Percentiles rank a stretch among this genome's conserved stretches.
phyloP scores from a whole-genome alignment of 2,329 filamentous ascomycete species.

The Hansfordia pulvinata region DNA sequence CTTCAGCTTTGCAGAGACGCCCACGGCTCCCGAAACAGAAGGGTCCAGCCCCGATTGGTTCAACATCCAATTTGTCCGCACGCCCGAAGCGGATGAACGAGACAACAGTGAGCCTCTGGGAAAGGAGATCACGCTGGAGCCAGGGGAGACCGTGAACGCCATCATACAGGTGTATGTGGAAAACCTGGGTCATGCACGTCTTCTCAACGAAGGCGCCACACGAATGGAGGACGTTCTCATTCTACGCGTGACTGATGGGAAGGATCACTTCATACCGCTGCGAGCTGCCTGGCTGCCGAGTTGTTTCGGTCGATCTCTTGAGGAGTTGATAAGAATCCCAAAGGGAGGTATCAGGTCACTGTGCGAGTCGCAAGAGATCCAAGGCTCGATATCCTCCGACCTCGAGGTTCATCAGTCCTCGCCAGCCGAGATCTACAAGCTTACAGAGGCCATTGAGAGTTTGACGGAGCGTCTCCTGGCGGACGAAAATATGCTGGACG shows the following conservation, averaged over 20 bases:
- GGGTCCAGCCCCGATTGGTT: too few species aligned
- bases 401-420: slow-evolving; percentile 60
- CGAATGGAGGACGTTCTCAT: slow-evolving; percentile 78
- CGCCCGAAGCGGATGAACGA: slow-evolving; percentile 2
- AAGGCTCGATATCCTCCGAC: slow-evolving; percentile 37
- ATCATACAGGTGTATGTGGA: slow-evolving; percentile 55
- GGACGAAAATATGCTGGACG: slow-evolving; percentile 44
- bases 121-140: slow-evolving; percentile 55
- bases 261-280: slow-evolving; percentile 84
- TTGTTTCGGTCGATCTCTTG: slow-evolving; percentile 73
- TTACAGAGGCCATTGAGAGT: slow-evolving; percentile 65
- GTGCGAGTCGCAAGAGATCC: slow-evolving; percentile 11
- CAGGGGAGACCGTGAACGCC: slow-evolving; percentile 68
- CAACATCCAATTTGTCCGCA: slow-evolving; percentile 9
- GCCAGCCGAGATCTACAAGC: slow-evolving; percentile 75
- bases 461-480: slow-evolving; percentile 43
- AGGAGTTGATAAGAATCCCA: slow-evolving; percentile 75
- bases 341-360: slow-evolving; percentile 59
- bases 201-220: slow-evolving; percentile 55
- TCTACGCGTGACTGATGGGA: slow-evolving; percentile 66
- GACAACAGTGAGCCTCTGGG: slow-evolving; percentile 18
- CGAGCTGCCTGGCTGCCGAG: slow-evolving; percentile 68
- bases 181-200: slow-evolving; percentile 46
- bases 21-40: slow-evolving; percentile 33
- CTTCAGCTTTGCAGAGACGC: slow-evolving; percentile 67